A percentile compares a stretch with the other conserved stretches of the same genome.
Evolutionary conservation across 306 rosid genomes (phyloP).

Genomic region (Vachellia collinsii): DNA sequence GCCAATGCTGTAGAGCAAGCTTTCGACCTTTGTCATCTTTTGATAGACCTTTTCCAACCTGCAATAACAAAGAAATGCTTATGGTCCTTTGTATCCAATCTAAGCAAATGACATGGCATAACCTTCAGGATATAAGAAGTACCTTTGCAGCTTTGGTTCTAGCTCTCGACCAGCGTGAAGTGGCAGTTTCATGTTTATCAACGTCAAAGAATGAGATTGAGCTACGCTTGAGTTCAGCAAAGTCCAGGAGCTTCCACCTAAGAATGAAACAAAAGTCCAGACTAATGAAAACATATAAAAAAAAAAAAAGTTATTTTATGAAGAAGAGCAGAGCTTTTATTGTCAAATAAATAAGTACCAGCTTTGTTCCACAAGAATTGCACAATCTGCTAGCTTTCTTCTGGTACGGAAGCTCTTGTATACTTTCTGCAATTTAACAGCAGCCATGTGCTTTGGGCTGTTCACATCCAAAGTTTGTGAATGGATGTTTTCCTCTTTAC

Average conservation of each 20-base stretch:
- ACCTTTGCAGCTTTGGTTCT: constrained; percentile 77
- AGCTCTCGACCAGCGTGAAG: constrained; percentile 78
- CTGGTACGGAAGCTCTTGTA: constrained; percentile 78
- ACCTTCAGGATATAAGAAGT: constrained; percentile 7
- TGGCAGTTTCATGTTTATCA: constrained; percentile 68
- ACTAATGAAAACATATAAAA: constrained; percentile 17
- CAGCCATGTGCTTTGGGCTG: constrained; percentile 60
- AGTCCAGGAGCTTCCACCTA: constrained; percentile 80
- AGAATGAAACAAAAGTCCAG: constrained; percentile 14
- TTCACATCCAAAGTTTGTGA: constrained; percentile 39
- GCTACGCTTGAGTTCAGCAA: constrained; percentile 68
- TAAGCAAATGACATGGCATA: neutral
- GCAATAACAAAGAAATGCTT: constrained; percentile 35
- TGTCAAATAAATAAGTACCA: constrained; percentile 42
- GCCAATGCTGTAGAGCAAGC: constrained; percentile 77
- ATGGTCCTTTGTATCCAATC: neutral
- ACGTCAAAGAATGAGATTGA: constrained; percentile 70
- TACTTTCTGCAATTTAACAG: constrained; percentile 72
- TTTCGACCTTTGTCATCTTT: constrained; percentile 66
- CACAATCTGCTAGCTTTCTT: constrained; percentile 76
- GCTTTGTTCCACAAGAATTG: constrained; percentile 77
- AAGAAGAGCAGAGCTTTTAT: neutral
- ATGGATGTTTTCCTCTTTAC: constrained; percentile 25
- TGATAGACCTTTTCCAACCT: constrained; percentile 78
- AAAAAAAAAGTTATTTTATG: neutral